Evolutionary conservation across 1,139 yeast genomes (phyloP), one percentile per base, ranked within the genome.

Genomic region (Scheffersomyces insectosa): DNA sequence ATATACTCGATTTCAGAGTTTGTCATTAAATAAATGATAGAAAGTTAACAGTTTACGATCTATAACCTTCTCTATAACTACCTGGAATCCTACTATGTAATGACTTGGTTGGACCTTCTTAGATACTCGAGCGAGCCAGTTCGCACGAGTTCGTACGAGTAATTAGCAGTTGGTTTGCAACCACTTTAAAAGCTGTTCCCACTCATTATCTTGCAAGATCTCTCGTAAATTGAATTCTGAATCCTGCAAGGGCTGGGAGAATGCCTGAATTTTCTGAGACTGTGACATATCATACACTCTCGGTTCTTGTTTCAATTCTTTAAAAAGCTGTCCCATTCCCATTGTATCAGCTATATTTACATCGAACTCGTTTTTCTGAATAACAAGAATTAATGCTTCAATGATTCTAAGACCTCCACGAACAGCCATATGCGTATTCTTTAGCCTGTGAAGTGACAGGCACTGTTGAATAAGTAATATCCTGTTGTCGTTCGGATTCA

Each of bases 381-480:
- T 14, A 10, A 31, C 11, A 14, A 31, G 14, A n/a, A 31, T 14
- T n/a, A 31, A 13, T 9, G 33, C 33, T 13, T 31, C 33, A 3
- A 31, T 16, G 9, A 31, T 31, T 31, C 11, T 31, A 10, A 31
- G 16, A 14, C 33, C 33, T 16, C 33, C 20, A 31, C 20, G 16
- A 31, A 31, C 33, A 5, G 33, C 16, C 11, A 16, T 31, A 31
- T 31, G 33, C 14, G 33, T 31, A 14, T 13, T 13, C 20, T 31
- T 31, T 31, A 31, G 7, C 33, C 14, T 46, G 4, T 48, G 37
- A 20, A 44, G 45, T 28, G 48, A 44, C 36, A 51, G 34, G 4
- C 53, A 41, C 14, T 46, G 20, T 10, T 31, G 14, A 16, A 31
- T 31, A 14, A 31, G 16, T 31, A 14, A 14, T 11, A 31, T 14